Percentiles rank a stretch among this genome's conserved stretches.
Conservation (phyloP, 176 grass and related monocot genomes). For the Triticum turgidum region DNA sequence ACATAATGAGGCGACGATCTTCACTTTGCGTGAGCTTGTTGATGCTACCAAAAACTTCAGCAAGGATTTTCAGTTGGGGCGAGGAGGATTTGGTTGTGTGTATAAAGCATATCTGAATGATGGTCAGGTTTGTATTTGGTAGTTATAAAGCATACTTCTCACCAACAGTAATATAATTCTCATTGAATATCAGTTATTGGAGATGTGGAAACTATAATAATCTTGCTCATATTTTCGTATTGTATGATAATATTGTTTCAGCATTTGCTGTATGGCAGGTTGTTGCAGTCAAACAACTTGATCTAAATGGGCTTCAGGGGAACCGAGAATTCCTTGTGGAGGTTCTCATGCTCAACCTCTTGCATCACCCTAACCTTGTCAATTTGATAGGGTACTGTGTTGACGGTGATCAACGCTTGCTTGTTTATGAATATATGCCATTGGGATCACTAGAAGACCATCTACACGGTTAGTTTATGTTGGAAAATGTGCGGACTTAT, state of each 20-base stretch:
- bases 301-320: conserved; percentile 70
- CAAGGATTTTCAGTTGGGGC: conserved; percentile 49
- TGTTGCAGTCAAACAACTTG: conserved; percentile 86
- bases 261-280: conserved; percentile 49
- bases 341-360: conserved; percentile 73
- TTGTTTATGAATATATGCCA: conserved; percentile 84
- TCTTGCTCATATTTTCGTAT: not conserved
- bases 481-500: conserved; percentile 11
- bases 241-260: conserved; percentile 25
- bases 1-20: conserved; percentile 41
- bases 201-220: not conserved
- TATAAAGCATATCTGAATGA: conserved; percentile 55
- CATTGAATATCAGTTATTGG: conserved; percentile 7
- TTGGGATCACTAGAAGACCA: conserved; percentile 79
- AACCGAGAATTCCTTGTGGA: conserved; percentile 86
- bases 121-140: conserved; percentile 44
- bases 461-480: conserved; percentile 62
- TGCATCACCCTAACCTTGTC: conserved; percentile 79
- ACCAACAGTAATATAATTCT: not conserved
- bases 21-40: conserved; percentile 57
- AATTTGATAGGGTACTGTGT: conserved; percentile 68
- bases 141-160: conserved; percentile 2
- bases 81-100: conserved; percentile 71
- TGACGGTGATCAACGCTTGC: conserved; percentile 52
- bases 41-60: conserved; percentile 61